Evolutionary conservation across 2,329 filamentous ascomycete species (phyloP).

Genomic region (Xylaria hypoxylon): DNA sequence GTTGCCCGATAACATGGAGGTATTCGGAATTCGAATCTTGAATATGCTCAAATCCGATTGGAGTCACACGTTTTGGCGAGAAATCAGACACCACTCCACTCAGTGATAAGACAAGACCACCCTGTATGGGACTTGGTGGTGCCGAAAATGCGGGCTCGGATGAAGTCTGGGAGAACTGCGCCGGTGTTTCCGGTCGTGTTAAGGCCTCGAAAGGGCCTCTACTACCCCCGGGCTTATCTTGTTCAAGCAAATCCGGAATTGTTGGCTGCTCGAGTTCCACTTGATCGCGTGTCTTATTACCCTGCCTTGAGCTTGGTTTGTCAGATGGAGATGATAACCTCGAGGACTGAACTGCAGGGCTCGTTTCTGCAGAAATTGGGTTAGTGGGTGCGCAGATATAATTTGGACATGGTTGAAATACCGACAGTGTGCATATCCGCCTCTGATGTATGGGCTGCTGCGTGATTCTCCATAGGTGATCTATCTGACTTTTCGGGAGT

Average conservation of each 20-base stretch:
- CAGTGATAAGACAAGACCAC: background rate
- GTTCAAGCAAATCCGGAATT: constrained; percentile 35
- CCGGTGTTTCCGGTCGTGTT: background rate
- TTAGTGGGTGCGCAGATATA: constrained; percentile 11
- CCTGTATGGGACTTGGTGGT: background rate
- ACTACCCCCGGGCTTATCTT: background rate
- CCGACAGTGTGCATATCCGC: constrained; percentile 28
- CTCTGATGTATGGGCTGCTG: background rate
- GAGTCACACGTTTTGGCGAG: background rate
- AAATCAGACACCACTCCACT: background rate
- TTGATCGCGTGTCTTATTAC: constrained; percentile 29
- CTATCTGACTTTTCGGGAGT: background rate
- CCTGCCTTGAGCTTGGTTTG: constrained; percentile 25
- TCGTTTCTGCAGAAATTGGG: constrained; percentile 8
- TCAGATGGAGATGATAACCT: constrained; percentile 39
- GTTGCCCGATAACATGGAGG: background rate
- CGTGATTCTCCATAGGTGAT: background rate
- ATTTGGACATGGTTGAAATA: constrained; percentile 35
- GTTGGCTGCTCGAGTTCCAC: constrained; percentile 35
- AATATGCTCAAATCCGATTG: background rate
- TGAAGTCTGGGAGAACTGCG: background rate
- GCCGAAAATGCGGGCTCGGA: background rate
- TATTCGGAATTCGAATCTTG: background rate
- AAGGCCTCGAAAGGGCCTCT: background rate
- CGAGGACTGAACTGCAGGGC: constrained; percentile 24